Evolutionary conservation across 768 basidiomycete species (phyloP), one percentile per base, ranked within the genome.

Genomic region (Suillus decipiens): DNA sequence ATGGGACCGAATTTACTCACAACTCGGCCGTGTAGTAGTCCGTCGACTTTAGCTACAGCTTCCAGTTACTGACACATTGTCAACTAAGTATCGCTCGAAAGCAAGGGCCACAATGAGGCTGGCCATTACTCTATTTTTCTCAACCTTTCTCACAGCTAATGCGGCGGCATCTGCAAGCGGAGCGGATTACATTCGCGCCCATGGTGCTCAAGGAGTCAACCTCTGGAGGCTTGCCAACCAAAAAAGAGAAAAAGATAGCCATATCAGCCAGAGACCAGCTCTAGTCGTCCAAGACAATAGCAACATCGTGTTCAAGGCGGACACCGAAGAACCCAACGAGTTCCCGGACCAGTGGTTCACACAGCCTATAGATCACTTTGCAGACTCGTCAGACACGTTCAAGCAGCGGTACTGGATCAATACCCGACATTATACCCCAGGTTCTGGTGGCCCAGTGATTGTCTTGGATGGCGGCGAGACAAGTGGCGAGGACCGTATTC

Each of bases 401-500:
- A 77, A 82, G 59, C 95, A 99, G 71, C 84, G 96, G 22, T 99
- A 94, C 75, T 99, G 96, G 96, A 81, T 96, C 42, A 95, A 89
- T 71, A 85, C 86, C 22, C 84, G 91, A 39, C 87, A 93, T 73
- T 98, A 96, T 74, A 79, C 84, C 61, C 81, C 87, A 0, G 82
- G 87, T 7, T 76, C 81, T 2, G 86, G 88, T 50, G 91, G 88
- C 2, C 96, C 96, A 0, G 93, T 98, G 24, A 89, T 94, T 67
- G 86, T 98, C 2, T 77, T 98, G 24, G 96, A 98, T 74, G 94
- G 93, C 1, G 96, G 96, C 17, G 96, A 98, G 77, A 96, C 94
- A 4, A 89, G 85, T 65, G 96, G 94, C 22, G 87, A 86, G 74
- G 84, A 90, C 45, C 68, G 87, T 48, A 61, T 81, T 50, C 78